Conservation (phyloP, 352 stramenopile genomes). For the Pythium rishiriense region DNA sequence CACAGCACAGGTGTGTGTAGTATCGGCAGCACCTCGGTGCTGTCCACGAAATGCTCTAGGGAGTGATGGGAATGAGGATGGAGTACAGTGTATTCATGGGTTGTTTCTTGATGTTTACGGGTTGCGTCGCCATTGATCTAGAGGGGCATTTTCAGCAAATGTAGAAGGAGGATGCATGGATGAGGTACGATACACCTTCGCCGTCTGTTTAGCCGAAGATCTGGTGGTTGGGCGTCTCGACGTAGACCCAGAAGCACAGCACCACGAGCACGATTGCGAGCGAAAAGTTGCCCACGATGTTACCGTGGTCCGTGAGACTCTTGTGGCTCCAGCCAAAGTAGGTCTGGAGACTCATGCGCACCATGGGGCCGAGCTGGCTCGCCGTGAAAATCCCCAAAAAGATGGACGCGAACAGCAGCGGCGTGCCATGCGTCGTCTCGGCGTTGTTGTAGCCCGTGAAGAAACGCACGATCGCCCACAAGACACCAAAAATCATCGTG, state of each 20-base stretch:
- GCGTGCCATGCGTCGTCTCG: conserved; percentile 70
- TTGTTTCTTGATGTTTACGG: not conserved
- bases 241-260: conserved; percentile 80
- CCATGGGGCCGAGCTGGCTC: conserved; percentile 72
- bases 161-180: not conserved
- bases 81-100: not conserved
- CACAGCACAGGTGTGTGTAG: not conserved
- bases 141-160: not conserved
- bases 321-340: conserved; percentile 89
- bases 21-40: no score
- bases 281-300: conserved; percentile 72
- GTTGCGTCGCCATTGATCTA: not conserved
- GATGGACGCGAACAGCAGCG: conserved; percentile 69
- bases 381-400: conserved; percentile 82
- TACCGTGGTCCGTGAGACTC: conserved; percentile 81
- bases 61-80: no score
- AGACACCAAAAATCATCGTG: conserved; percentile 57
- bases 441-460: conserved; percentile 74
- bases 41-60: no score
- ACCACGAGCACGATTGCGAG: conserved; percentile 79
- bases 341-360: conserved; percentile 86
- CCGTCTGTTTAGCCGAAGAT: conserved; percentile 34
- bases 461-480: conserved; percentile 79
- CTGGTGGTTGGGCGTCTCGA: conserved; percentile 59
- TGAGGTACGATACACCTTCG: not conserved